Evolutionary conservation across 306 rosid genomes (phyloP).

Genomic region (Medicago ruthenica): DNA sequence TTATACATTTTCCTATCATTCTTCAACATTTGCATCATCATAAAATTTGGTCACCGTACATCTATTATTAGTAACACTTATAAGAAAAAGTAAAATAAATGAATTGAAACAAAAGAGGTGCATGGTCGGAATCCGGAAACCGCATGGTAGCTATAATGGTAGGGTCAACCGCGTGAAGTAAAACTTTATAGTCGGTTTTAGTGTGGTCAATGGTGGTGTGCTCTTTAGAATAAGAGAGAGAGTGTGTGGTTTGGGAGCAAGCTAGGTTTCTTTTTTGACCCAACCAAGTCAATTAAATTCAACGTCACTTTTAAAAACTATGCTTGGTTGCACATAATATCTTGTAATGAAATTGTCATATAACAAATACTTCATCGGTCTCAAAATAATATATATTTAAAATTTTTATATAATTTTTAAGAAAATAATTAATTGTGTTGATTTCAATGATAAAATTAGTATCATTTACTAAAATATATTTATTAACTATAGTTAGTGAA

Average conservation of each 20-base stretch:
- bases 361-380: too few relatives aligned
- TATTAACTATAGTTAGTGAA: too few relatives aligned
- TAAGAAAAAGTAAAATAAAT: too few relatives aligned
- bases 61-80: too few relatives aligned
- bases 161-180: slow-evolving; percentile 10
- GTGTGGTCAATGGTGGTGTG: slow-evolving; percentile 62
- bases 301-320: neutral
- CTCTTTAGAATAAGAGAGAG: neutral
- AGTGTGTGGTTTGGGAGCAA: slow-evolving; percentile 30
- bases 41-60: too few relatives aligned
- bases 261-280: slow-evolving; percentile 39
- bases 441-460: too few relatives aligned
- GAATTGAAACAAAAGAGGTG: neutral
- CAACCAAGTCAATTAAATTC: neutral
- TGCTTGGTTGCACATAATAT: neutral
- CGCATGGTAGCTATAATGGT: neutral
- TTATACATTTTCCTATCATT: too few relatives aligned
- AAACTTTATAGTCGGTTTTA: slow-evolving; percentile 49
- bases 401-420: too few relatives aligned
- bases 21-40: too few relatives aligned
- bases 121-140: neutral
- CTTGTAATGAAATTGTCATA: neutral
- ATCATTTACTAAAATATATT: too few relatives aligned
- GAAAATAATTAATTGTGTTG: too few relatives aligned
- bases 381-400: too few relatives aligned